Evolutionary conservation across 768 basidiomycete species (phyloP), one percentile per base, ranked within the genome.

Genomic region (Agaricus subrufescens): DNA sequence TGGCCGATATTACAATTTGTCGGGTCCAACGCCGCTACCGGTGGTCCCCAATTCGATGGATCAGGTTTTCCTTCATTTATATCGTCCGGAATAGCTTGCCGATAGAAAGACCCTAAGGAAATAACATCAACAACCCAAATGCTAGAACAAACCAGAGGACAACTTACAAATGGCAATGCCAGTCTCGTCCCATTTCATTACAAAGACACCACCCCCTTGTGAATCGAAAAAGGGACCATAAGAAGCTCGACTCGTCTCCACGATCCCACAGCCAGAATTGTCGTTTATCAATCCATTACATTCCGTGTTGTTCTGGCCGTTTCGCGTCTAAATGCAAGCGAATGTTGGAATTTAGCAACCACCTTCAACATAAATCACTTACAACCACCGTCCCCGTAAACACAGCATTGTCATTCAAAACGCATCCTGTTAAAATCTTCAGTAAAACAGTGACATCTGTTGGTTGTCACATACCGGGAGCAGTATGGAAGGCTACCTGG

Each of bases 141-240:
- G 27, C 27, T 29, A 29, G n/a, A 14, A 31, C 8, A 25, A 46
- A 8, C 9, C 25, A 46, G 1, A 23, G 11, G 27, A 2, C 23
- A 12, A 75, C 88, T 69, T 57, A 91, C 90, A 92, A 62, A 91
- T 78, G 45, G 85, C 81, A 54, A 92, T 91, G 1, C 85, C 85
- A 54, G 75, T 77, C 56, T 84, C 80, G 64, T 94, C 89, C 93
- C 93, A 94, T 61, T 89, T 87, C 89, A 92, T 91, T 1, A 85
- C 91, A 62, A 91, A 88, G 2, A 93, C 84, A 3, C 93, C 93
- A 10, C 93, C 93, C 12, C 87, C 83, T 65, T 82, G 83, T 1
- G 78, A 76, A 60, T 94, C 91, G 65, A 94, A 94, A 56, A 80
- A 81, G 37, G 86, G 84, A 0, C 92, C 93, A 67, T 91, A 95